A percentile compares a stretch with the other conserved stretches of the same genome.
phyloP scores from a whole-genome alignment of 805 yeast genomes.

The Metschnikowia gruessii region DNA sequence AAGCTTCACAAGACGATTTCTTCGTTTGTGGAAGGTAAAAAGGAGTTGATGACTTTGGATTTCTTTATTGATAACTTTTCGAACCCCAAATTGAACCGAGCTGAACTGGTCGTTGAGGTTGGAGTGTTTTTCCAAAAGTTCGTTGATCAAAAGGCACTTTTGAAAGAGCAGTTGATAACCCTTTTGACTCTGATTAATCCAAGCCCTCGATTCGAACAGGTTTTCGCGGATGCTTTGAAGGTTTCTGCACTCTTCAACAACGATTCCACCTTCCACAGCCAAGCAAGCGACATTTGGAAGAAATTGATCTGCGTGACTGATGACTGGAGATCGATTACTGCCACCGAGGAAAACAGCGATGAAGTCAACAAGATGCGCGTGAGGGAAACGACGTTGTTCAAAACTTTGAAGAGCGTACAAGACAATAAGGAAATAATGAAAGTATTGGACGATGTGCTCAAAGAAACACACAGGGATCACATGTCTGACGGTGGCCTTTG shows the following conservation, averaged over 20 bases:
- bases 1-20: conserved; percentile 25
- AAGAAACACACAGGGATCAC: conserved; percentile 1
- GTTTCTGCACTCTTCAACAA: conserved; percentile 42
- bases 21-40: conserved; percentile 25
- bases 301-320: conserved; percentile 51
- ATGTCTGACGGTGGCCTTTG: conserved; percentile 7
- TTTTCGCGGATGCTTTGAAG: conserved; percentile 47
- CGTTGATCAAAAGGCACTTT: conserved; percentile 37
- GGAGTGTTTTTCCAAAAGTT: conserved; percentile 28
- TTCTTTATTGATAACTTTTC: conserved; percentile 22
- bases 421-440: conserved; percentile 14
- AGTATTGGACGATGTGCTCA: conserved; percentile 15
- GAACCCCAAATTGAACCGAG: conserved; percentile 11
- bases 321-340: conserved; percentile 45
- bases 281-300: conserved; percentile 48
- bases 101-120: conserved; percentile 19
- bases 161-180: conserved; percentile 48
- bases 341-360: conserved; percentile 38
- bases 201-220: conserved; percentile 16
- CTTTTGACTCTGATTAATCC: conserved; percentile 47
- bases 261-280: conserved; percentile 23
- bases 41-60: conserved; percentile 26
- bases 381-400: conserved; percentile 43
- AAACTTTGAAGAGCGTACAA: conserved; percentile 32
- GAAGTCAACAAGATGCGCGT: conserved; percentile 39